A percentile compares a stretch with the other conserved stretches of the same genome.
These are phyloP conservation scores for Boletus sp. DNA, from an alignment of 768 basidiomycete species.

Conservation along the genomic window DNA sequence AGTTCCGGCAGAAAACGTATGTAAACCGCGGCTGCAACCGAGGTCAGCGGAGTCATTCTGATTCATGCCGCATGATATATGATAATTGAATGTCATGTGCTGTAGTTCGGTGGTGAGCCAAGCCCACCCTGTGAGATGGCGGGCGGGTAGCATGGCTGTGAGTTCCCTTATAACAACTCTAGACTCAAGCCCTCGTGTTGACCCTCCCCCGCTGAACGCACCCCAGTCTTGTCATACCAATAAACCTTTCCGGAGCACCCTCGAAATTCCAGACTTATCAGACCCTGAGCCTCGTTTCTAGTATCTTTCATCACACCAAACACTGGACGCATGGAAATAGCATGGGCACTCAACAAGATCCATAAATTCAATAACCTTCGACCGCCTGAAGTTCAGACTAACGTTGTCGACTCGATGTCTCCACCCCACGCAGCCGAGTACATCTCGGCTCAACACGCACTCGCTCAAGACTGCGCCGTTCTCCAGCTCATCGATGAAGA, in stretches of 20 bases:
- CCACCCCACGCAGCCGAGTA: slow-evolving; percentile 19
- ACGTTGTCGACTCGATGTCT: slow-evolving; percentile 23
- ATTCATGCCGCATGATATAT: neutral
- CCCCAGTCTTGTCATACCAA: neutral
- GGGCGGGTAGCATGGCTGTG: neutral
- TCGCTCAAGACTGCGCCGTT: slow-evolving; percentile 13
- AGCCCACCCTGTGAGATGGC: slow-evolving; percentile 3
- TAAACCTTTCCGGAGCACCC: slow-evolving; percentile 1
- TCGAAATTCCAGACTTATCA: neutral
- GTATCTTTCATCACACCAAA: slow-evolving; percentile 4
- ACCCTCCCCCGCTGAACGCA: neutral
- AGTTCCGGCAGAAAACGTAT: neutral
- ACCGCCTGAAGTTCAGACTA: slow-evolving; percentile 1
- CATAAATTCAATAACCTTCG: neutral
- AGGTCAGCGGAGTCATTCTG: slow-evolving; percentile 5
- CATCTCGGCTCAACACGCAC: slow-evolving; percentile 15
- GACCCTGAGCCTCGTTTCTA: neutral
- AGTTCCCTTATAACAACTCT: slow-evolving; percentile 5
- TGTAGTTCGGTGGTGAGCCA: slow-evolving; percentile 9
- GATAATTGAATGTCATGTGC: neutral
- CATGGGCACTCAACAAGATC: neutral
- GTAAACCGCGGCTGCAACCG: neutral
- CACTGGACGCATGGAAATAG: neutral
- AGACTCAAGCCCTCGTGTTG: neutral
- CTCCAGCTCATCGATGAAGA: slow-evolving; percentile 16